A percentile compares a stretch with the other conserved stretches of the same genome.
phyloP scores from a whole-genome alignment of 2,329 filamentous ascomycete genomes.

The Venturia pyrina region DNA sequence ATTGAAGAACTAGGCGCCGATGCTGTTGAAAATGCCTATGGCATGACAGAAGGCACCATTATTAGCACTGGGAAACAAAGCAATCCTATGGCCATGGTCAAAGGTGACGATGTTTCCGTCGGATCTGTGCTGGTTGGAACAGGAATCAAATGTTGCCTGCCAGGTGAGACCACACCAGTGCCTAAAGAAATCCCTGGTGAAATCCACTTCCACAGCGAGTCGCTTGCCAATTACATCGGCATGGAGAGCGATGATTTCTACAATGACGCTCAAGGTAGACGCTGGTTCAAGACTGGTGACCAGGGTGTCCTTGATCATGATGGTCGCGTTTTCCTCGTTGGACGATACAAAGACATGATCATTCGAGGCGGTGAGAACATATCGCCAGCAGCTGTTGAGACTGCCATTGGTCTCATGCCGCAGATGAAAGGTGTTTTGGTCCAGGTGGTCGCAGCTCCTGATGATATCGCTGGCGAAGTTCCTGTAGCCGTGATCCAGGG shows the following conservation, averaged over 20 bases:
- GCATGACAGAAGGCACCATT: constrained; percentile 36
- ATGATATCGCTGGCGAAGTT: constrained; percentile 38
- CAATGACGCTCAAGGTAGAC: constrained; percentile 20
- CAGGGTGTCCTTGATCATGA: constrained; percentile 30
- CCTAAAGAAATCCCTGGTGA: constrained; percentile 28
- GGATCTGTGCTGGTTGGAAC: constrained; percentile 24
- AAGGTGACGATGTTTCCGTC: constrained; percentile 29
- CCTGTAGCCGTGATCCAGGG: constrained; percentile 34
- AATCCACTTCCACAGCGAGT: constrained; percentile 30
- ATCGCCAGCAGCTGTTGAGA: constrained; percentile 29
- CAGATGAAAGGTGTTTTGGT: constrained; percentile 19
- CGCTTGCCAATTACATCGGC: constrained; percentile 26
- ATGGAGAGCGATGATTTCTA: constrained; percentile 26
- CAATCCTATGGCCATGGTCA: constrained; percentile 21
- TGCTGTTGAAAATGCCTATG: constrained; percentile 31
- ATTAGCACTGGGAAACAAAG: constrained; percentile 32
- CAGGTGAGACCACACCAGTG: constrained; percentile 22
- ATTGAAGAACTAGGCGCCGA: constrained; percentile 23
- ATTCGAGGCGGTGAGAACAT: constrained; percentile 39
- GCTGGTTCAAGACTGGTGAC: constrained; percentile 34
- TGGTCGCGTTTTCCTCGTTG: constrained; percentile 31
- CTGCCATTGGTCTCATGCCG: constrained; percentile 17
- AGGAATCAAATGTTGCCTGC: constrained; percentile 27
- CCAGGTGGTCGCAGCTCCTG: constrained; percentile 35
- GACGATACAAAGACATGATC: constrained; percentile 37